Evolutionary conservation across 148 eudicot species (phyloP), one percentile per base, ranked within the genome.

Genomic region (Bassia scoparia): DNA sequence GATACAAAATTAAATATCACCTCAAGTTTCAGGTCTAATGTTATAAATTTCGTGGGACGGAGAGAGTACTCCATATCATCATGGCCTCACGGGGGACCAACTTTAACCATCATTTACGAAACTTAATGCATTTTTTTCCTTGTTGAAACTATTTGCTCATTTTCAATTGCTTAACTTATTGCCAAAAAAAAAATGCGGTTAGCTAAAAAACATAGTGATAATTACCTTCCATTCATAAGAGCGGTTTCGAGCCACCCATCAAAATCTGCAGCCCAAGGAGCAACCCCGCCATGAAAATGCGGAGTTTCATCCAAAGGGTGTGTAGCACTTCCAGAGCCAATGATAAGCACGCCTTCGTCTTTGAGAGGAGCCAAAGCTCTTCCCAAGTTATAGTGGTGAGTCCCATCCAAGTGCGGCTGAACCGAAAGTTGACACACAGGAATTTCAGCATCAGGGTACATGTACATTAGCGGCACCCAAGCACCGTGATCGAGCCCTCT

Each of bases 391-490:
- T 80, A 90, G 48, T 92, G 97, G 67, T 89, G 76, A 31, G 80
- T 84, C 14, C 83, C 95, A 81, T 86, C 88, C 69, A 46, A 48
- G 13, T 81, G 20, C 3, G 85, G 55, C 59, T 89, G 97, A 68
- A 92, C 76, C 9, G 96, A 89, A 9, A 92, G 86, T 74, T 88
- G 93, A 73, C 97, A 92, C 24, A 92, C 92, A 0, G 97, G 97
- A 52, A 92, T 88, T 66, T 92, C 89, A 21, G 91, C 96, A 24
- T 92, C 90, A 3, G 97, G 97, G 66, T 87, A 91, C 95, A 89
- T 89, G 29, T 87, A 90, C 97, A 87, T 89, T 54, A 92, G 89
- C 1, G 96, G 96, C 14, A 92, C 90, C 96, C 98, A 90, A n/a
- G 93, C 92, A 1, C 97, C 97, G 35, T 90, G 96, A 78, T 92